Evolutionary conservation across 306 rosid genomes (phyloP).

Genomic region (Betula pendula): DNA sequence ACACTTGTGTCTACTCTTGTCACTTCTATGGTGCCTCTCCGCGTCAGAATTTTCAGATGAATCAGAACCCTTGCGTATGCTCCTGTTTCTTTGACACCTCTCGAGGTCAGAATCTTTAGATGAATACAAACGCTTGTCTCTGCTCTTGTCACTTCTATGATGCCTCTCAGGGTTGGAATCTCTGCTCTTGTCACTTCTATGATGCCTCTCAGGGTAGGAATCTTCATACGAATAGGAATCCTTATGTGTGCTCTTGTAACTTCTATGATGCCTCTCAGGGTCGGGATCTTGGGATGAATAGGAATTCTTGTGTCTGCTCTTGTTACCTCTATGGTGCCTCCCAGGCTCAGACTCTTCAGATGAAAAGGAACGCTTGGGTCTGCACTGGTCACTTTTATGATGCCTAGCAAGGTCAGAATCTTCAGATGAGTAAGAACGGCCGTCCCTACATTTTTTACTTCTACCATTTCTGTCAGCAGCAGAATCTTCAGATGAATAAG

Average conservation of each 20-base stretch:
- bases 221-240: conserved; percentile 24
- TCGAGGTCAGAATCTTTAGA: conserved; percentile 16
- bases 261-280: conserved; percentile 19
- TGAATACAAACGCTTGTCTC: background rate
- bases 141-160: background rate
- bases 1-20: conserved; percentile 26
- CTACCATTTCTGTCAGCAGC: conserved; percentile 18
- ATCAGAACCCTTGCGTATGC: conserved; percentile 22
- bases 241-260: conserved; percentile 31
- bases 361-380: conserved; percentile 24
- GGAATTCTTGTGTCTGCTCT: conserved; percentile 27
- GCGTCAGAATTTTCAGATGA: conserved; percentile 36
- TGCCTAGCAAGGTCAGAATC: conserved; percentile 45
- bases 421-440: conserved; percentile 39
- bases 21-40: conserved; percentile 24
- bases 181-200: conserved; percentile 35
- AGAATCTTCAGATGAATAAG: conserved; percentile 26
- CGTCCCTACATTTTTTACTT: conserved; percentile 32
- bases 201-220: conserved; percentile 31
- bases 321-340: conserved; percentile 25
- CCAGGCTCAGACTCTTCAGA: background rate
- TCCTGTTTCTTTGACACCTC: conserved; percentile 17
- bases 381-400: conserved; percentile 34
- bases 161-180: background rate
- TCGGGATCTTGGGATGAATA: conserved; percentile 31